phyloP scores from a whole-genome alignment of 768 basidiomycete genomes.

The Dentipellis sp. region DNA sequence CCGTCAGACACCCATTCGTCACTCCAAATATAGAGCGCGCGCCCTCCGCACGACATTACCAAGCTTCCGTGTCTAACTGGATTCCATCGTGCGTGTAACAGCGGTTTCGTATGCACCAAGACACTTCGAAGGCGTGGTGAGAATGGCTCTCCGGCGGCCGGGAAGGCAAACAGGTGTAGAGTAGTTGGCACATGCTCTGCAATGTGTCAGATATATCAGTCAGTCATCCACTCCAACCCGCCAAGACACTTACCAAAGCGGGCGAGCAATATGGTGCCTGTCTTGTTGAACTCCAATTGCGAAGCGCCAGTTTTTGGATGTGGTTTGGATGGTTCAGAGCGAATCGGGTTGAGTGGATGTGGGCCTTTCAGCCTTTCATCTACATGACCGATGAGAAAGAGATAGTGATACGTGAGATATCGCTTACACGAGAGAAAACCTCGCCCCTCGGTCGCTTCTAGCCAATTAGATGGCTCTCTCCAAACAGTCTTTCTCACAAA shows the following conservation, averaged over 20 bases:
- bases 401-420: not conserved
- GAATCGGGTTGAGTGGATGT: constrained; percentile 38
- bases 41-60: constrained; percentile 55
- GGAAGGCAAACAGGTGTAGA: constrained; percentile 67
- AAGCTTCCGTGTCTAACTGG: constrained; percentile 71
- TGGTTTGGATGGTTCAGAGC: constrained; percentile 50
- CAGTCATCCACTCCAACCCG: not conserved
- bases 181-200: constrained; percentile 55
- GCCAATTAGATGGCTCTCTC: constrained; percentile 82
- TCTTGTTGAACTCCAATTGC: constrained; percentile 77
- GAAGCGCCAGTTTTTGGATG: constrained; percentile 58
- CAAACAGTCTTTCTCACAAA: constrained; percentile 52
- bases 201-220: constrained; percentile 11
- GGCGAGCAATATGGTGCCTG: constrained; percentile 62
- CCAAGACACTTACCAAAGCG: constrained; percentile 48
- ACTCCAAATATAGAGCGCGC: constrained; percentile 71
- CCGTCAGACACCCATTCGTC: constrained; percentile 65
- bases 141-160: constrained; percentile 47
- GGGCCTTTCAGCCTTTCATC: constrained; percentile 59
- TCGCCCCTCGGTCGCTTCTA: constrained; percentile 72
- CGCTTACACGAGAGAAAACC: constrained; percentile 80
- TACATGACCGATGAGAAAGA: not conserved
- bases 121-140: constrained; percentile 56
- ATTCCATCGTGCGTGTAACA: constrained; percentile 72
- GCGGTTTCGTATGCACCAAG: constrained; percentile 52